Percentiles rank a stretch among this genome's conserved stretches.
These are phyloP conservation scores for Colletotrichum sp. DNA, from an alignment of 2,329 filamentous ascomycete species.

Conservation along the genomic window DNA sequence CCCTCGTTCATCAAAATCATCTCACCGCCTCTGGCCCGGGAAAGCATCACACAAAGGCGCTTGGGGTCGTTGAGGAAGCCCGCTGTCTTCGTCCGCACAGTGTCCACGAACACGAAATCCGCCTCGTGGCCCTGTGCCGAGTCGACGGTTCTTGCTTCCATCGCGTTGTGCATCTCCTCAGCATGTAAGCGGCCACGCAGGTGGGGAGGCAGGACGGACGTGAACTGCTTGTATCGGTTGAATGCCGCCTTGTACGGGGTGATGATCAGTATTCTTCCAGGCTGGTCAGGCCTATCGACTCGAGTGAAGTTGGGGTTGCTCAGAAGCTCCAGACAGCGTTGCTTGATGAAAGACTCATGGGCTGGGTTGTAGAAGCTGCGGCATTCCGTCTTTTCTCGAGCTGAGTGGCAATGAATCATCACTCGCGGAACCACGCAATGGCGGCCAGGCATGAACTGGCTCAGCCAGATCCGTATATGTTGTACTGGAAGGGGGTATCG, in stretches of 20 bases:
- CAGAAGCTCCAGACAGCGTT: slow-evolving; percentile 34
- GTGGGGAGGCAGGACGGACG: background rate
- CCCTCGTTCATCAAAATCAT: slow-evolving; percentile 47
- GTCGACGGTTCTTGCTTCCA: slow-evolving; percentile 44
- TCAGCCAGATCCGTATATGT: slow-evolving; percentile 34
- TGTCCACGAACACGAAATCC: slow-evolving; percentile 52
- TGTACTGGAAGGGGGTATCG: slow-evolving; percentile 31
- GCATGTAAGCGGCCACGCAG: background rate
- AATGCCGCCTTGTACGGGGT: slow-evolving; percentile 47
- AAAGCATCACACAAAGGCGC: slow-evolving; percentile 51
- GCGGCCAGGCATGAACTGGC: slow-evolving; percentile 24
- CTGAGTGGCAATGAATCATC: slow-evolving; percentile 33
- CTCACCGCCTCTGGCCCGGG: slow-evolving; percentile 48
- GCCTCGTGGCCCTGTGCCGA: slow-evolving; percentile 52
- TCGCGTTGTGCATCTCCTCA: background rate
- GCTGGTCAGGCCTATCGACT: slow-evolving; percentile 24
- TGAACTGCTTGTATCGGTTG: slow-evolving; percentile 34
- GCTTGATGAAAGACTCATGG: slow-evolving; percentile 42
- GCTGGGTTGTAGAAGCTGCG: slow-evolving; percentile 45
- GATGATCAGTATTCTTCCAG: slow-evolving; percentile 47
- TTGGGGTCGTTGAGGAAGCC: slow-evolving; percentile 49
- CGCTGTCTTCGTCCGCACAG: slow-evolving; percentile 43
- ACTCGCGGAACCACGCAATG: slow-evolving; percentile 39
- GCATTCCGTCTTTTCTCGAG: slow-evolving; percentile 29
- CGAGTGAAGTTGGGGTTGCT: slow-evolving; percentile 35